Conservation (phyloP, 345 rosid species). For the Eucalyptus cloeziana region DNA sequence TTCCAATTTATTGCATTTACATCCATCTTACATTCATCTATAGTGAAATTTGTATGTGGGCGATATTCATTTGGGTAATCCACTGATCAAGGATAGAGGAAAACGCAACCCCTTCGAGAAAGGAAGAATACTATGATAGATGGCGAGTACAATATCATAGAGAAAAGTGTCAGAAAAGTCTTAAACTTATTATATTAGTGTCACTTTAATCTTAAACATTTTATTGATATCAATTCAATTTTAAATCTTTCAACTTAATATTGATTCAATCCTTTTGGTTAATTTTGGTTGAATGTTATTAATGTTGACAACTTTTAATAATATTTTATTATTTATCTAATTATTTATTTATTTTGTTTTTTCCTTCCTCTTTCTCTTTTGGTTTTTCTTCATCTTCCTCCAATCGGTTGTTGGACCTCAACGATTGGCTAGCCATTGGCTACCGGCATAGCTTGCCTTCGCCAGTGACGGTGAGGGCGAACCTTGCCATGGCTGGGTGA, state of each 20-base stretch:
- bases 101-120: background rate
- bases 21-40: background rate
- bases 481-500: no score
- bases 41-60: background rate
- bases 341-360: no score
- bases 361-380: no score
- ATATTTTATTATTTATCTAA: no score
- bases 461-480: fast-evolving
- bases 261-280: no score
- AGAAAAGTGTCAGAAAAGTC: no score
- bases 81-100: background rate
- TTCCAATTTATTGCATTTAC: background rate
- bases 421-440: fast-evolving
- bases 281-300: no score
- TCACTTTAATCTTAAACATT: fast-evolving
- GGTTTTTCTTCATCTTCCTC: no score
- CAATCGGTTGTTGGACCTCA: fast-evolving
- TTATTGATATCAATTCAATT: no score
- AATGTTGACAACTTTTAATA: no score
- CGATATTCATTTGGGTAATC: background rate
- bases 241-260: fast-evolving
- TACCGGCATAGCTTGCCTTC: fast-evolving
- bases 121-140: background rate
- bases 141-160: background rate
- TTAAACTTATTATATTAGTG: no score